A percentile compares a stretch with the other conserved stretches of the same genome.
phyloP scores from a whole-genome alignment of 352 stramenopile genomes.

The Elongisporangium undulatum region DNA sequence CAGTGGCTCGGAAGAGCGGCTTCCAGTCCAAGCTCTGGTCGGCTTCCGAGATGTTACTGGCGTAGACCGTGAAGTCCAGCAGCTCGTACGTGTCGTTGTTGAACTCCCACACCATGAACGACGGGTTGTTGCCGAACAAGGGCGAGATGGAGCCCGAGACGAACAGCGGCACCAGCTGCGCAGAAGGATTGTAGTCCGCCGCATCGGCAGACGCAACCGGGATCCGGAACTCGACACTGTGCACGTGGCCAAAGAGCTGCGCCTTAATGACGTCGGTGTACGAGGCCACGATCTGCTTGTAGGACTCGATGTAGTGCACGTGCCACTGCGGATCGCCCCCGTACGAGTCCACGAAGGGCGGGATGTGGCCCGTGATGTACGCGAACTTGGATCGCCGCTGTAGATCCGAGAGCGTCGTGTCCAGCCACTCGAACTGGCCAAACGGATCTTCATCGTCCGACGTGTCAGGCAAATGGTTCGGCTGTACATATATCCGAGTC shows the following conservation, averaged over 20 bases:
- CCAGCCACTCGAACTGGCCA: constrained; percentile 89
- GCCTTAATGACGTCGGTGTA: constrained; percentile 78
- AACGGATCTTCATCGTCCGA: constrained; percentile 79
- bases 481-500: constrained; percentile 21
- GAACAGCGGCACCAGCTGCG: constrained; percentile 70
- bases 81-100: constrained; percentile 70
- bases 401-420: constrained; percentile 57
- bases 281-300: constrained; percentile 72
- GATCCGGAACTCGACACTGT: constrained; percentile 90
- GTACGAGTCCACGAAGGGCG: constrained; percentile 89
- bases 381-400: constrained; percentile 48
- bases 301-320: constrained; percentile 77
- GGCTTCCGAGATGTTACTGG: constrained; percentile 51
- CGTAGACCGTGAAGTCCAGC: constrained; percentile 76
- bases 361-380: constrained; percentile 90
- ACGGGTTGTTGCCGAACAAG: constrained; percentile 90
- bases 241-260: constrained; percentile 92
- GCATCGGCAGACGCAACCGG: constrained; percentile 24
- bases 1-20: constrained; percentile 46
- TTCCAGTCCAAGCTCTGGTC: constrained; percentile 56
- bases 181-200: constrained; percentile 14
- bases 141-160: constrained; percentile 86
- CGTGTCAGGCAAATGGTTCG: constrained; percentile 72
- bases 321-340: constrained; percentile 88
- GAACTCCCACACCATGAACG: constrained; percentile 88